Evolutionary conservation across 805 yeast genomes (phyloP).

Genomic region (Nakazawaea ishiwadae): DNA sequence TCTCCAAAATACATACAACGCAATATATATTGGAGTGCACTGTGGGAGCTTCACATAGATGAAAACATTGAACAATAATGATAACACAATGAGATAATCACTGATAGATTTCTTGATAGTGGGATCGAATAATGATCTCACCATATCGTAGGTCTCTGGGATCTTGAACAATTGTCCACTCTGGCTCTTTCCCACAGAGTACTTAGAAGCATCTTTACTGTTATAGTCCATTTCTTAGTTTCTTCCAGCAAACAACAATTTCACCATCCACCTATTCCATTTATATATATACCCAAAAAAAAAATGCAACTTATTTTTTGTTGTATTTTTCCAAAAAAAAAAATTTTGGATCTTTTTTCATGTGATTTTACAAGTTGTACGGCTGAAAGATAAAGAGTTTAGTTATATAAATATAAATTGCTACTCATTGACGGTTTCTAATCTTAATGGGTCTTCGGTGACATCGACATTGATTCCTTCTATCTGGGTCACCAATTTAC

Average conservation of each 20-base stretch:
- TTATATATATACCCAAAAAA: neutral
- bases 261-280: too few species aligned
- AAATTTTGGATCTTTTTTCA: neutral
- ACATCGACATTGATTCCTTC: conserved; percentile 5
- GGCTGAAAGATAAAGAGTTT: neutral
- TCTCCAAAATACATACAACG: conserved; percentile 70
- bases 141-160: conserved; percentile 79
- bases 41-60: conserved; percentile 26
- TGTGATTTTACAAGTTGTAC: conserved; percentile 1
- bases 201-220: conserved; percentile 15
- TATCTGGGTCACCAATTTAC: neutral
- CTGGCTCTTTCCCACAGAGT: conserved; percentile 37
- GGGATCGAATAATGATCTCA: conserved; percentile 75
- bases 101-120: conserved; percentile 60
- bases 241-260: too few species aligned
- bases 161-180: conserved; percentile 39
- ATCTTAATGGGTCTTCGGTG: neutral
- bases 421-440: neutral
- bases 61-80: conserved; percentile 31
- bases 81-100: conserved; percentile 54
- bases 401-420: neutral
- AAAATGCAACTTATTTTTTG: too few species aligned
- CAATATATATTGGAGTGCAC: conserved; percentile 37
- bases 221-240: conserved; percentile 13
- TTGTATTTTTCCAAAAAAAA: too few species aligned